These are phyloP conservation scores for Zoysia pacifica DNA, from an alignment of 176 grass and related monocot species.

Conservation along the genomic window DNA sequence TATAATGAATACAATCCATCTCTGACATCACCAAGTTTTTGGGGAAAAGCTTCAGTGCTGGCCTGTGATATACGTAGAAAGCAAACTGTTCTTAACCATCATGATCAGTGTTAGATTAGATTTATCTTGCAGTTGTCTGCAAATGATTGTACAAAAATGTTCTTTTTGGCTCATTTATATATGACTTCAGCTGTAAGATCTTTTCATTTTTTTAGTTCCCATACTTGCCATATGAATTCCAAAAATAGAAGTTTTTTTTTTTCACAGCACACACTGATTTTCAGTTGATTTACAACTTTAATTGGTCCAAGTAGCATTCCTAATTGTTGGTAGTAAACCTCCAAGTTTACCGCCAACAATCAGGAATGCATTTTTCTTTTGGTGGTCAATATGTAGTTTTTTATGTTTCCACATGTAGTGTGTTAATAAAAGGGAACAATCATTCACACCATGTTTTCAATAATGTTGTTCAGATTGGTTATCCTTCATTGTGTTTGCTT, in stretches of 20 bases:
- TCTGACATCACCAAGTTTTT: no score
- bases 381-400: slow-evolving; percentile 5
- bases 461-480: slow-evolving; percentile 18
- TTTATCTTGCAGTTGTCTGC: neutral
- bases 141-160: no score
- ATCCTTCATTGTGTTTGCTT: slow-evolving; percentile 25
- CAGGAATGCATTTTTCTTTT: neutral
- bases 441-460: neutral
- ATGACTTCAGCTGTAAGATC: neutral
- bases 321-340: no score
- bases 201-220: neutral
- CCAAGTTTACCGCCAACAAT: no score
- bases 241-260: neutral
- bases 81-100: neutral
- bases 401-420: neutral
- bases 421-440: neutral
- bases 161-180: neutral
- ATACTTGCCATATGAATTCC: neutral
- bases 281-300: slow-evolving; percentile 5
- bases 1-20: no score
- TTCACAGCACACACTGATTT: neutral
- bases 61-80: neutral
- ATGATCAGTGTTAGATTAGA: neutral
- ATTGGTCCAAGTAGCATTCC: neutral
- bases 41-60: neutral